These are phyloP conservation scores for Fusarium sp. DNA, from an alignment of 2,329 filamentous ascomycete species.

Conservation along the genomic window DNA sequence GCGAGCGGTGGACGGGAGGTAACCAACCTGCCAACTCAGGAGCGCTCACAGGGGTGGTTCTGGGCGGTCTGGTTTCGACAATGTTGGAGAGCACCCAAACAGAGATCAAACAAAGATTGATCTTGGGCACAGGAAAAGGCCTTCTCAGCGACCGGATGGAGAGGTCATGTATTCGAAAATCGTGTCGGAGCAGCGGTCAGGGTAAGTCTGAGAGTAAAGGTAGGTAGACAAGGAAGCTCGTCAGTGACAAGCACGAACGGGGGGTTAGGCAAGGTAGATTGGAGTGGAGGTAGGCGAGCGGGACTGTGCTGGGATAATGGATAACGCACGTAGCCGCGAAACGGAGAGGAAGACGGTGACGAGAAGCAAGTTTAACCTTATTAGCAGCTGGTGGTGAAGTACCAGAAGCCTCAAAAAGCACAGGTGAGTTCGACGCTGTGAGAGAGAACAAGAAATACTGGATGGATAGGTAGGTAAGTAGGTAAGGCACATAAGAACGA, in stretches of 20 bases:
- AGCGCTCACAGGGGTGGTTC: conserved; percentile 28
- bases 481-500: conserved; percentile 8
- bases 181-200: conserved; percentile 35
- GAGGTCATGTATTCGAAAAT: conserved; percentile 39
- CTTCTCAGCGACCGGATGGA: conserved; percentile 27
- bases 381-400: conserved; percentile 16
- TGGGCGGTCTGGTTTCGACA: conserved; percentile 22
- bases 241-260: conserved; percentile 33
- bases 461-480: background rate
- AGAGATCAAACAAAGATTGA: conserved; percentile 16
- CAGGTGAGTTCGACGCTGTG: conserved; percentile 17
- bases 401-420: conserved; percentile 14
- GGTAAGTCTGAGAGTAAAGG: conserved; percentile 12
- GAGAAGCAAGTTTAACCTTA: conserved; percentile 4
- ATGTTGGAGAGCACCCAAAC: conserved; percentile 6
- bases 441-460: conserved; percentile 19
- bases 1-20: conserved; percentile 22
- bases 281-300: conserved; percentile 33
- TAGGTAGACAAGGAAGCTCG: conserved; percentile 20
- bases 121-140: conserved; percentile 28
- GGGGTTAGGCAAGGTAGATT: conserved; percentile 12
- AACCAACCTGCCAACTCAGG: conserved; percentile 28
- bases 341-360: conserved; percentile 18
- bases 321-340: conserved; percentile 22
- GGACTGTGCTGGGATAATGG: conserved; percentile 23